Conservation (phyloP, 257 asterid genomes). For the Solanum chiquidenum region DNA sequence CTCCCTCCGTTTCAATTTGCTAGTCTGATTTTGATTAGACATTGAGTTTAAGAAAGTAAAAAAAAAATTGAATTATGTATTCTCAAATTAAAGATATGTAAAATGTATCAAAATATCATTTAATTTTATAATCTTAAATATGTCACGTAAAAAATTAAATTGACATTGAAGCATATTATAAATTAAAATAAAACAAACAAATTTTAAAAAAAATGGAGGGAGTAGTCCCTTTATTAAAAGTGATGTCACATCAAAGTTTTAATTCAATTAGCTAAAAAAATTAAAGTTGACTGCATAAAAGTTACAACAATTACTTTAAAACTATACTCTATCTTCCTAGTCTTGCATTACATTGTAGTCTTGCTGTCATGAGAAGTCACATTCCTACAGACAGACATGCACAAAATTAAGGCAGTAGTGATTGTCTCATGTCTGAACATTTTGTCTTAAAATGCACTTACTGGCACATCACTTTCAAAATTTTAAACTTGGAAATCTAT, state of each 20-base stretch:
- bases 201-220: too few relatives aligned
- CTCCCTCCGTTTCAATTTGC: accelerated
- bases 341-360: not conserved
- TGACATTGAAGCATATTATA: not conserved
- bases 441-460: not conserved
- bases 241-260: not conserved
- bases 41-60: not conserved
- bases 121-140: not conserved
- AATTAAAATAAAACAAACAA: not conserved
- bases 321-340: not conserved
- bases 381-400: not conserved
- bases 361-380: not conserved
- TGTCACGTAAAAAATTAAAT: accelerated
- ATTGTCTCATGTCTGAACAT: not conserved
- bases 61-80: not conserved
- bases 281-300: not conserved
- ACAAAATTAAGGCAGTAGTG: not conserved
- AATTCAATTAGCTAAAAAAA: not conserved
- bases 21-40: not conserved
- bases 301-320: not conserved
- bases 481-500: not conserved
- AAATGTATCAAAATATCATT: too few relatives aligned
- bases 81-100: too few relatives aligned
- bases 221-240: too few relatives aligned
- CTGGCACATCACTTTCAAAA: not conserved